phyloP scores from a whole-genome alignment of 108 stramenopile species.

The Cyclotella baltica region DNA sequence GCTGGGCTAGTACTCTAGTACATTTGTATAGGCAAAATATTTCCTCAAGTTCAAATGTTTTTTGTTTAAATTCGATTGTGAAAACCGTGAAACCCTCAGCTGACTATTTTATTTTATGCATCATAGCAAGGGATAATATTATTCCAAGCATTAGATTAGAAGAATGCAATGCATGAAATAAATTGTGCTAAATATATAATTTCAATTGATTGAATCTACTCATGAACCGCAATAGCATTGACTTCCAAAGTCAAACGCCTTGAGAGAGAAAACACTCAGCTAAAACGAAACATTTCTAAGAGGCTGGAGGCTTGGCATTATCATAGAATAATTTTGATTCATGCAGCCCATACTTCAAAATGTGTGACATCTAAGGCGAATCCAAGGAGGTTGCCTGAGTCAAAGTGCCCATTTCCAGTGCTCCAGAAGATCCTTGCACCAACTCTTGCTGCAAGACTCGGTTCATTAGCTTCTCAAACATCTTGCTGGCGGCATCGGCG shows the following conservation, averaged over 20 bases:
- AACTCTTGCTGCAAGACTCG: constrained; percentile 36
- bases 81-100: too few relatives aligned
- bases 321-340: neutral
- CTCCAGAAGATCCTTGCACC: neutral
- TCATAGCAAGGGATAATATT: too few relatives aligned
- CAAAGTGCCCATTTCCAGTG: neutral
- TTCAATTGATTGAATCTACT: neutral
- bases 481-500: constrained; percentile 28
- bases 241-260: constrained; percentile 1
- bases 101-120: too few relatives aligned
- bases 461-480: constrained; percentile 46
- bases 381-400: constrained; percentile 12
- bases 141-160: neutral
- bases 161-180: constrained; percentile 1
- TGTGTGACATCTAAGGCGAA: neutral
- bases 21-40: too few relatives aligned
- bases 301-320: neutral
- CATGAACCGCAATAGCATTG: neutral
- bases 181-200: neutral
- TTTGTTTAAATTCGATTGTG: too few relatives aligned
- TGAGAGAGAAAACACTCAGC: neutral
- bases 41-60: neutral
- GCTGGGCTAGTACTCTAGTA: too few relatives aligned
- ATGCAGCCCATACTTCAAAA: neutral
- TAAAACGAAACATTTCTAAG: neutral